Percentiles rank a stretch among this genome's conserved stretches.
phyloP scores from a whole-genome alignment of 352 stramenopile genomes.

The Peronosclerospora sorghi region DNA sequence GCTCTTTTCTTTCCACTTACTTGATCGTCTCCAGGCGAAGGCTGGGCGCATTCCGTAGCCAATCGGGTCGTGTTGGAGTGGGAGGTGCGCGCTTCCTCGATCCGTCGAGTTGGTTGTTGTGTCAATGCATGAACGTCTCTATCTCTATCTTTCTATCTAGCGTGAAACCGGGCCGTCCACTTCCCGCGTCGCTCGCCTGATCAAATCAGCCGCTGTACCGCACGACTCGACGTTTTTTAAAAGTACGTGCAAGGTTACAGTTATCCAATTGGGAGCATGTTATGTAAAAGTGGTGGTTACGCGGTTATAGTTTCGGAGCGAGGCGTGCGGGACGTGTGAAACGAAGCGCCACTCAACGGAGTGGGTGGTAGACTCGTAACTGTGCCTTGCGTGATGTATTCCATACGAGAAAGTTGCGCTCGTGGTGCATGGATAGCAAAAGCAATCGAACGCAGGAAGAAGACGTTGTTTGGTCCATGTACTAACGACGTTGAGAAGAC shows the following conservation, averaged over 20 bases:
- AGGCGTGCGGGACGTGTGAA: constrained; percentile 13
- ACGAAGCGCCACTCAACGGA: too few species aligned
- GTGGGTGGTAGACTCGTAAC: too few species aligned
- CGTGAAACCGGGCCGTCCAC: constrained; percentile 16
- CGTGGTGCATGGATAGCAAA: too few species aligned
- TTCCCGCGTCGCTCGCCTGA: constrained; percentile 26
- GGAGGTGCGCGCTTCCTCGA: constrained; percentile 29
- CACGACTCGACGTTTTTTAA: constrained; percentile 29
- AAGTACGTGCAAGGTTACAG: constrained; percentile 12
- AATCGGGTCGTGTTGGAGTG: constrained; percentile 54
- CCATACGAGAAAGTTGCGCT: too few species aligned
- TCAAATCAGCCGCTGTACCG: constrained; percentile 38
- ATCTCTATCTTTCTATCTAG: neutral
- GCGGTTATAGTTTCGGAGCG: constrained; percentile 14
- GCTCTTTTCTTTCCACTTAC: neutral
- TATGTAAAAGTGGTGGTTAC: neutral
- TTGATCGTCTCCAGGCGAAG: too few species aligned
- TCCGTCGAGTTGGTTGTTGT: neutral
- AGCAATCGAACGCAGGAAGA: too few species aligned
- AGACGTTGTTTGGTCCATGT: too few species aligned
- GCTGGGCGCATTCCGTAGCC: constrained; percentile 52
- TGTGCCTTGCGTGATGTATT: too few species aligned
- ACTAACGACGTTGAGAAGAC: too few species aligned
- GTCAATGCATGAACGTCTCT: too few species aligned
- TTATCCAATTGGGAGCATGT: neutral